Evolutionary conservation across 2,329 filamentous ascomycete species (phyloP), one percentile per base, ranked within the genome.

Genomic region (Claviceps monticola): DNA sequence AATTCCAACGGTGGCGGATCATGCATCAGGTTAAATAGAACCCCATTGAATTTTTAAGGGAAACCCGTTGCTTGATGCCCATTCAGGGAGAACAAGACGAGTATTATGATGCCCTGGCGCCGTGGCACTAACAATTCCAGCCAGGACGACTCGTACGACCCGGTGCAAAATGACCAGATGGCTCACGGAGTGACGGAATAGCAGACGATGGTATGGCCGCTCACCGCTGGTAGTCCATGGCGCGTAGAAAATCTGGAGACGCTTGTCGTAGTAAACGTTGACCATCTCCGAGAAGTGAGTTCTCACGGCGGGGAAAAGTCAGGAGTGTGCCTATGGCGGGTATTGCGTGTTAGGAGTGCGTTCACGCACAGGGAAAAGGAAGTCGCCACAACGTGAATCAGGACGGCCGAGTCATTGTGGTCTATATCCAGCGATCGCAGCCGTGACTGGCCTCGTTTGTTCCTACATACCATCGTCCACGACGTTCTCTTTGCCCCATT

Each of bases 31-130:
- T 74, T 42, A 70, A 73, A 53, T 53, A 61, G 43, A 54, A 55
- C 3, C 72, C 71, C 4, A 62, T 66, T 11, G 71, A 74, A 56
- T 75, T 74, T 61, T 74, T 59, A 67, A 64, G 4, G 63, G 64
- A 63, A 64, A 74, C 56, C 72, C 71, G 23, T 70, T 72, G 7
- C 62, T 74, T 29, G 72, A 74, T 56, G 67, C 73, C 37, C 70
- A 5, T 65, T 60, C 2, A 60, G 46, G 4, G 57, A 51, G 26
- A 70, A 73, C 57, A 57, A 68, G 47, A 59, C 63, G 14, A 74
- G 71, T 53, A 70, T 73, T 4, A 55, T 74, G 11, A 62, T 71
- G 0, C 62, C 68, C 3, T 68, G 65, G 39, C 68, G 64, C 50
- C 59, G 56, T 49, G 60, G 55, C 21, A 52, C 46, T 4, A 45